Percentiles rank a stretch among this genome's conserved stretches.
Evolutionary conservation across 2,329 filamentous ascomycete species (phyloP).

Genomic region (Nigrospora oryzae): DNA sequence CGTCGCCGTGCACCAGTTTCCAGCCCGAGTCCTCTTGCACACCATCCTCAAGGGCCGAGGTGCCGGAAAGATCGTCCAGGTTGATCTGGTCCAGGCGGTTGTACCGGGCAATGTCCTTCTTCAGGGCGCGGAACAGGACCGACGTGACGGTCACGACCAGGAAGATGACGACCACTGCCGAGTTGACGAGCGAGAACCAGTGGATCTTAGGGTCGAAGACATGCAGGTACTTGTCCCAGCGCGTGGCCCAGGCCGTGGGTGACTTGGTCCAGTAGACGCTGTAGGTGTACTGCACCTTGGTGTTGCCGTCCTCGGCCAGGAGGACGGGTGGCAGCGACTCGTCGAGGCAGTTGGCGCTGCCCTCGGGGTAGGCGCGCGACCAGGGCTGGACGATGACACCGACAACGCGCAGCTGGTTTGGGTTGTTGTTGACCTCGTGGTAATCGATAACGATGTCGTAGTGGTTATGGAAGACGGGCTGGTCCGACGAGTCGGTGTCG

Average conservation of each 20-base stretch:
- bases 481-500: constrained; percentile 35
- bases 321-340: constrained; percentile 44
- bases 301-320: constrained; percentile 49
- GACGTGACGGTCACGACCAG: constrained; percentile 85
- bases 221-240: constrained; percentile 98
- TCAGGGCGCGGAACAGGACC: constrained; percentile 79
- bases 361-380: constrained; percentile 54
- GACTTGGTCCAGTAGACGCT: constrained; percentile 84
- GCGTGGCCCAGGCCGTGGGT: constrained; percentile 82
- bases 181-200: constrained; percentile 98
- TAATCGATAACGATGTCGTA: constrained; percentile 93
- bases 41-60: constrained; percentile 74
- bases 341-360: constrained; percentile 50
- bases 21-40: constrained; percentile 97
- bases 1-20: constrained; percentile 96
- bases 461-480: constrained; percentile 75
- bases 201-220: constrained; percentile 97
- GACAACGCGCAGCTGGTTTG: constrained; percentile 74
- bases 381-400: constrained; percentile 82
- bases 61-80: constrained; percentile 79
- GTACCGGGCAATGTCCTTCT: constrained; percentile 94
- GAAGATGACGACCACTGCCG: constrained; percentile 88
- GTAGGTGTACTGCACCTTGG: constrained; percentile 78
- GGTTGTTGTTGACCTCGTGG: constrained; percentile 62
- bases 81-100: constrained; percentile 89